Evolutionary conservation across 345 rosid species (phyloP), one percentile per base, ranked within the genome.

Genomic region (Eucalyptus tenuipes): DNA sequence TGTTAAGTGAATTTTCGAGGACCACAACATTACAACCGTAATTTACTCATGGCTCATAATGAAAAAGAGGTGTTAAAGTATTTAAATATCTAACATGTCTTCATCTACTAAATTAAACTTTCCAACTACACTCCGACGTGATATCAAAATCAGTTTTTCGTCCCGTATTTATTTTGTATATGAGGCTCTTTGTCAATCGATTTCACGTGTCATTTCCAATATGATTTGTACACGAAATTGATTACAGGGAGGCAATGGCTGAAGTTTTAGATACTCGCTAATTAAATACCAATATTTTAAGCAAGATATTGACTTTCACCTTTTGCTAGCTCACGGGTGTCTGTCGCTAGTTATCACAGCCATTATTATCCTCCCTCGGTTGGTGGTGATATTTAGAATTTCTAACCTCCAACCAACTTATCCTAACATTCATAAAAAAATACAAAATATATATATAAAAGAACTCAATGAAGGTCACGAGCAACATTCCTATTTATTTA

Each of bases 391-490:
- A 11, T 61, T 3, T 87, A 27, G 53, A 61, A 20, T 48, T 45
- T 61, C 81, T 50, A 87, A 40, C 88, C 81, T 66, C 88, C 88
- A 59, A 87, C 88, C 87, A 86, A 57, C 87, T 57, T 55, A 13
- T 42, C 24, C 42, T 22, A 8, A 71, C 45, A 10, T 71, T 37
- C 24, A 29, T 29, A 13, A 64, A 29, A 53, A 29, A 61, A 0
- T 4, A 27, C 7, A 8, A 31, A 31, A 31, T 8, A 16, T 9
- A 68, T 16, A 31, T 15, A 3, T 18, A 50, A 52, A 7, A 9
- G 2, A 33, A 18, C 4, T 10, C 81, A 42, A 9, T 18, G 27
- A 37, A 18, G 45, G 45, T 71, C 82, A 71, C 82, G 82, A 37
- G 82, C 6, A 5, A 71, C 82, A 37, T 71, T 71, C 82, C 82